Conservation (phyloP, 2,329 filamentous ascomycete genomes). For the Aspergillus uvarum region DNA sequence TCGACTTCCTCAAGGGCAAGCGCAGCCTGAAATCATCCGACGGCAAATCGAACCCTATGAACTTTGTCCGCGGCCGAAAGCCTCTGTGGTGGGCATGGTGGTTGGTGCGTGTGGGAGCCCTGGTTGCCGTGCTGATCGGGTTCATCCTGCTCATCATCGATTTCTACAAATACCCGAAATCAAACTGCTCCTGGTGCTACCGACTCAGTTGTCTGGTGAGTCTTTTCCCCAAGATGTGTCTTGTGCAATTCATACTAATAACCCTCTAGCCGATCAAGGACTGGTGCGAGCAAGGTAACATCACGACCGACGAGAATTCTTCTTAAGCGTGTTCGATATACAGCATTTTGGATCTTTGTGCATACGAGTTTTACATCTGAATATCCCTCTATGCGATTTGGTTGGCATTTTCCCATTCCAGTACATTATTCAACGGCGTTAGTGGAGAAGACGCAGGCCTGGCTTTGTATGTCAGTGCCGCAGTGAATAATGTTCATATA, state of each 20-base stretch:
- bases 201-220: constrained; percentile 89
- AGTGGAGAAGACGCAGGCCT: neutral
- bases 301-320: constrained; percentile 12
- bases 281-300: constrained; percentile 44
- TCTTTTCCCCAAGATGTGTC: constrained; percentile 27
- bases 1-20: constrained; percentile 40
- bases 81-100: constrained; percentile 98
- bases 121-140: constrained; percentile 77
- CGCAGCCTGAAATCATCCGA: constrained; percentile 58
- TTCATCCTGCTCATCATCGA: constrained; percentile 87
- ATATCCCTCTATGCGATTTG: neutral
- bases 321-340: neutral
- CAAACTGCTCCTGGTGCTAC: constrained; percentile 87
- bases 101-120: constrained; percentile 74
- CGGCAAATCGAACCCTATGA: constrained; percentile 37
- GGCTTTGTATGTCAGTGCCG: neutral
- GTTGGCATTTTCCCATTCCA: neutral
- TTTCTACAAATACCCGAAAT: constrained; percentile 74
- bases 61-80: constrained; percentile 90
- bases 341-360: neutral
- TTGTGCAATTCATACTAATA: constrained; percentile 14
- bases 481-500: neutral
- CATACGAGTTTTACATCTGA: neutral
- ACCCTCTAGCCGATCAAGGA: constrained; percentile 42
- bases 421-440: neutral